phyloP scores from a whole-genome alignment of 345 rosid genomes.

The Populus alba region DNA sequence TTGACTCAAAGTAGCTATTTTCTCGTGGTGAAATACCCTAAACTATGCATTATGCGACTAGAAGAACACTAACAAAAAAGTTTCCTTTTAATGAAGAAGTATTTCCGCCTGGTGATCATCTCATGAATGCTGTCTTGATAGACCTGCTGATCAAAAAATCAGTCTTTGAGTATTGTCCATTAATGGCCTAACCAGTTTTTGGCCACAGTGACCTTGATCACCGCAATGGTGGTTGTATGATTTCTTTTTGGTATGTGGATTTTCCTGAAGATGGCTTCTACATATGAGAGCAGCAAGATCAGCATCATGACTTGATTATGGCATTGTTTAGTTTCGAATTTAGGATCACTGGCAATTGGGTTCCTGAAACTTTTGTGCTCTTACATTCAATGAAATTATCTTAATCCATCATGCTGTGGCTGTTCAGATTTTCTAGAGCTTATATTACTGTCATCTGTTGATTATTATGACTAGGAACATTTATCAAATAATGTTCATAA shows the following conservation, averaged over 20 bases:
- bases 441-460: not conserved
- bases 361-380: not conserved
- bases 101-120: not conserved
- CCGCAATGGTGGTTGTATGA: not conserved
- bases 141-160: not conserved
- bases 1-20: not conserved
- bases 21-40: not conserved
- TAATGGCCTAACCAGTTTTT: not conserved
- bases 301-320: not conserved
- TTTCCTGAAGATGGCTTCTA: not conserved
- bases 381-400: not conserved
- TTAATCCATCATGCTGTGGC: not conserved
- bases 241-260: not conserved
- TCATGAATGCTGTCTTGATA: not conserved
- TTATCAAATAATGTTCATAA: not conserved
- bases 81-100: not conserved
- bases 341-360: not conserved
- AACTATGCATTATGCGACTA: not conserved
- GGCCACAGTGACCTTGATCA: not conserved
- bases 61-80: not conserved
- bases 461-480: not conserved
- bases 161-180: not conserved
- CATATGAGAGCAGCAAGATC: not conserved
- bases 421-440: not conserved
- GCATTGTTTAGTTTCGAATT: not conserved